Base-by-base conservation (phyloP, 2,329 filamentous ascomycete genomes). In the Ceratocystis cacaofunesta region DNA sequence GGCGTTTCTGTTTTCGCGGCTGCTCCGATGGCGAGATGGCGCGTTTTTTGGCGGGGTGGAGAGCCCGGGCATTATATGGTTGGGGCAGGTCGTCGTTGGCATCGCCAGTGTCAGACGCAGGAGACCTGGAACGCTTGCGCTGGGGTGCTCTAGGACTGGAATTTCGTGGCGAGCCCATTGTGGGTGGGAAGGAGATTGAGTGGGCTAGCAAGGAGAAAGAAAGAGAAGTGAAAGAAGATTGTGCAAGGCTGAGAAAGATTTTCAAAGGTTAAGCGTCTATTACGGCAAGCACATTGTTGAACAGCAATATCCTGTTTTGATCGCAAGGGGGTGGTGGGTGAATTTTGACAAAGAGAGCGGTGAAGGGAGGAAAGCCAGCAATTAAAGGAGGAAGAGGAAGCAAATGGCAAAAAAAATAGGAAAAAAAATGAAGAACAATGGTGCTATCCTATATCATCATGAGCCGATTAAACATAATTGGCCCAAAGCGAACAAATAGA, bases 1-100 rank as follows among this genome's bases (percentile, higher is more conserved):
- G 87, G 4, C 86, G 82, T 74, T 90, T 90, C 65, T 81, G 80
- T 72, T 85, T 87, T 62, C 86, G 84, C 8, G 84, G 83, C 48
- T 78, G 74, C 7, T 80, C 78, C 1, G 82, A 83, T 44, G 78
- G 75, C 1, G 82, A 84, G 17, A 82, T 72, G 67, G 79, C 79
- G 61, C 82, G 80, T 70, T 83, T 81, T 73, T 84, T 84, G 30
- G 82, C 81, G 1, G 81, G 78, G 69, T 83, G 81, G 25, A 85
- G 78, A 52, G 77, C 78, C 69, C 79, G 80, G 25, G 82, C 82
- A 69, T 85, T 82, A 74, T 84, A 85, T 4, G 82, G 82, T 68
- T 84, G 82, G 7, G 82, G 82, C 4, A 83, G 77, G 48, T 78
- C 76, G 63, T 79, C 76, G 66, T 68, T 66, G 44, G 68, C 46